Percentiles rank a stretch among this genome's conserved stretches.
phyloP scores from a whole-genome alignment of 108 stramenopile species.

The Fistulifera pelliculosa region DNA sequence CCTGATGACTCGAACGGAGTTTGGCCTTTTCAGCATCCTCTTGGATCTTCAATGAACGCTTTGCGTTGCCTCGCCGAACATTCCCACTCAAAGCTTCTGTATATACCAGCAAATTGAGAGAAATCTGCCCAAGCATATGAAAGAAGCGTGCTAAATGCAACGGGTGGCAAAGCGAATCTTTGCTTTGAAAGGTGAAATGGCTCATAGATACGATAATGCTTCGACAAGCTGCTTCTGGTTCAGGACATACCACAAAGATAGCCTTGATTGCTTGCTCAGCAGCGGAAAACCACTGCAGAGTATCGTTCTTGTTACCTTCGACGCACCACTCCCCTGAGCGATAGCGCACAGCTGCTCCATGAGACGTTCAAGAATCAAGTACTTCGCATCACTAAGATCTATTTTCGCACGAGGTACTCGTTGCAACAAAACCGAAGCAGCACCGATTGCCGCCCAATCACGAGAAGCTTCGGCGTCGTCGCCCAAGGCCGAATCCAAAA shows the following conservation, averaged over 20 bases:
- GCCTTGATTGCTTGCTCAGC: conserved; percentile 81
- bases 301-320: conserved; percentile 52
- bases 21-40: conserved; percentile 65
- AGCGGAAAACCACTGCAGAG: conserved; percentile 81
- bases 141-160: conserved; percentile 85
- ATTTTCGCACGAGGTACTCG: conserved; percentile 51
- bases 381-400: conserved; percentile 60
- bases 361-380: conserved; percentile 63
- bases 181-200: conserved; percentile 18
- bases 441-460: conserved; percentile 71
- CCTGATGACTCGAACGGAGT: conserved; percentile 12
- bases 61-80: conserved; percentile 71
- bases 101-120: conserved; percentile 88
- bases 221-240: conserved; percentile 59
- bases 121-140: conserved; percentile 91
- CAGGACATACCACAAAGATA: conserved; percentile 64
- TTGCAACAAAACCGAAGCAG: conserved; percentile 76
- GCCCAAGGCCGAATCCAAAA: conserved; percentile 71
- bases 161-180: conserved; percentile 31
- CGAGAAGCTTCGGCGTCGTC: conserved; percentile 65
- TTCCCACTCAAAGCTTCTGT: conserved; percentile 76
- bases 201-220: conserved; percentile 77
- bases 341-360: conserved; percentile 68
- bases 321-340: conserved; percentile 83
- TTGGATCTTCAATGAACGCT: conserved; percentile 65